Evolutionary conservation across 1,284 basidiomycete species (phyloP), one percentile per base, ranked within the genome.

Genomic region (Pseudozyma thailandica): DNA sequence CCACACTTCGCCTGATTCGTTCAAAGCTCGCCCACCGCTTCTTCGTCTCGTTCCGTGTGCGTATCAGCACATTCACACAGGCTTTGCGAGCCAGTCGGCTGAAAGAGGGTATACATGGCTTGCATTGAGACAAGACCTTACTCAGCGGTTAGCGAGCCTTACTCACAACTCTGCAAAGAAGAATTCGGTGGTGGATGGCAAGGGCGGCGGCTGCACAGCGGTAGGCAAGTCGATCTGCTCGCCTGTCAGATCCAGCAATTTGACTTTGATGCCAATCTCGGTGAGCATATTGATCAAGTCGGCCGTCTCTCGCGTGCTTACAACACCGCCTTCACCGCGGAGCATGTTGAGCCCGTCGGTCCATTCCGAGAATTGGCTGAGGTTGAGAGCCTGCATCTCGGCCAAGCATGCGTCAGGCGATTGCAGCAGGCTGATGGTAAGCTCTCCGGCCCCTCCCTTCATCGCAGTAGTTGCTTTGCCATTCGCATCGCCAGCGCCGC

Each of bases 261-360:
- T 92, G 78, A 97, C 92, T 85, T 95, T 95, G 61, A 97, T 85
- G 3, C 93, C 94, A 73, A 97, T 92, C 79, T 97, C 94, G 13
- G 94, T 95, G 77, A 97, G 85, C 37, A 69, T 74, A 37, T 81
- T 63, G 43, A 79, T 78, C 49, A 60, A 61, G 18, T 81, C 76
- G 37, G 74, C 79, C 53, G 76, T 80, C 54, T 80, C 72, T 37
- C 65, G 64, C 27, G 78, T 81, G 51, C 64, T 74, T 16, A 79
- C 75, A 15, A 77, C 61, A 26, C 74, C 75, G 6, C 74, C 75
- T 54, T 75, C 75, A 30, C 70, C 71, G 26, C 75, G 66, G 21
- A 82, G 59, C 88, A 95, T 92, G 77, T 93, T 92, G 81, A 98
- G 84, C 2, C 94, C 94, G 82, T 98, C 94, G 1, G 92, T 92